Evolutionary conservation across 192 early-diverging fungal species (phyloP).

Genomic region (Coemansia sp.): DNA sequence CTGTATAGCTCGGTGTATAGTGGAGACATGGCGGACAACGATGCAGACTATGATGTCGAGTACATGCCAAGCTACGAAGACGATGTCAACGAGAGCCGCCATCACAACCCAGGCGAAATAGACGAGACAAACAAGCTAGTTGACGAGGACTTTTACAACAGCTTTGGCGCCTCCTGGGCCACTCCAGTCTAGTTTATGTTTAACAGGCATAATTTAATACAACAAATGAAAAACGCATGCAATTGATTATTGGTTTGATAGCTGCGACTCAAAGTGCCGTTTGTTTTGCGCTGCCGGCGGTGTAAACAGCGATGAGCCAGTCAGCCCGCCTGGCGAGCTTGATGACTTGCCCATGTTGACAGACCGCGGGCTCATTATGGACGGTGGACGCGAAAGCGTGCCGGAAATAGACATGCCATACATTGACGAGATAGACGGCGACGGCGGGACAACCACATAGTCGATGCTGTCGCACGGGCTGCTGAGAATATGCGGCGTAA

Average conservation of each 20-base stretch:
- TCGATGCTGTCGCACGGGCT: conserved; percentile 50
- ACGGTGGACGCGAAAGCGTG: conserved; percentile 19
- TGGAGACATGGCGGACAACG: not conserved
- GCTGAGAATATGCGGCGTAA: conserved; percentile 30
- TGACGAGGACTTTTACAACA: conserved; percentile 31
- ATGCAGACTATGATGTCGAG: conserved; percentile 8
- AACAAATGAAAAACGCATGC: not conserved
- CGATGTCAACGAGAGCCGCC: not conserved
- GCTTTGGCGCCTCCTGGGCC: conserved; percentile 40
- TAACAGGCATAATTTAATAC: not conserved
- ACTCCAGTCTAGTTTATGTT: not conserved
- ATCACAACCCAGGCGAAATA: not conserved
- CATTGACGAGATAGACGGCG: conserved; percentile 46
- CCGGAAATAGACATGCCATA: conserved; percentile 26
- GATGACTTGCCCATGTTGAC: conserved; percentile 18
- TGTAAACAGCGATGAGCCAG: conserved; percentile 34
- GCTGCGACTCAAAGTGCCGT: conserved; percentile 1
- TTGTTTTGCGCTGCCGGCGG: conserved; percentile 24
- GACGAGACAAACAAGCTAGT: conserved; percentile 26
- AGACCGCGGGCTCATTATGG: conserved; percentile 28
- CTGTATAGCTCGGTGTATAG: not conserved
- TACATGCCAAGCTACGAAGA: not conserved
- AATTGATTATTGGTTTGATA: conserved; percentile 20
- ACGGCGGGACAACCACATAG: conserved; percentile 50
- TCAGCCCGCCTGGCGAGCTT: conserved; percentile 27